Evolutionary conservation across 2,329 filamentous ascomycete genomes (phyloP), one percentile per base, ranked within the genome.

Genomic region (Pyrenochaeta sp.): DNA sequence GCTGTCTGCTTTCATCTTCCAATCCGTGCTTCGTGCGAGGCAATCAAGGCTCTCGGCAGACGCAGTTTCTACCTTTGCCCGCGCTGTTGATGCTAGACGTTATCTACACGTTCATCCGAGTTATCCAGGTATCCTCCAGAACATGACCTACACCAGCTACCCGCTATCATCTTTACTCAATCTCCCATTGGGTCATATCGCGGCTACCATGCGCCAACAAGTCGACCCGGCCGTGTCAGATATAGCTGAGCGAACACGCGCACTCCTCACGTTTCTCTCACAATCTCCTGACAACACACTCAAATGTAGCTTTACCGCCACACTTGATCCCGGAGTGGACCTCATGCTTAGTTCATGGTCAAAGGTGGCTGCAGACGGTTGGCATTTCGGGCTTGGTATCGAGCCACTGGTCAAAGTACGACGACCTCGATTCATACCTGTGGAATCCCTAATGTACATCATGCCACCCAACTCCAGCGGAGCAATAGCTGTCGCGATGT

Each of bases 341-440:
- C 61, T 83, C 3, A 76, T 78, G 69, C 47, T 84, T 5, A 82
- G 77, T 44, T 83, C 80, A 1, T 84, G 80, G 81, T 72, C 74
- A 0, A 77, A 78, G 37, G 58, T 79, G 3, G 61, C 73, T 3
- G 69, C 65, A 11, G 78, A 77, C 48, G 61, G 72, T 0, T 61
- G 77, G 5, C 76, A 81, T 30, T 83, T 84, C 41, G 68, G 69
- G 0, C 50, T 75, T 2, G 74, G 72, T 0, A 50, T 83, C 3
- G 80, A 80, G 0, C 67, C 51, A 13, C 77, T 80, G 0, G 72
- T 73, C 41, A 69, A 68, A 0, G 79, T 82, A 15, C 63, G 79
- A 0, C 64, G 80, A 34, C 81, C 80, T 3, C 44, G 55, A 1
- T 81, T 82, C 42, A 55, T 58, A 0, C 71, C 74, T 0, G 51